phyloP scores from a whole-genome alignment of 345 rosid genomes.

The Pistacia atlantica region DNA sequence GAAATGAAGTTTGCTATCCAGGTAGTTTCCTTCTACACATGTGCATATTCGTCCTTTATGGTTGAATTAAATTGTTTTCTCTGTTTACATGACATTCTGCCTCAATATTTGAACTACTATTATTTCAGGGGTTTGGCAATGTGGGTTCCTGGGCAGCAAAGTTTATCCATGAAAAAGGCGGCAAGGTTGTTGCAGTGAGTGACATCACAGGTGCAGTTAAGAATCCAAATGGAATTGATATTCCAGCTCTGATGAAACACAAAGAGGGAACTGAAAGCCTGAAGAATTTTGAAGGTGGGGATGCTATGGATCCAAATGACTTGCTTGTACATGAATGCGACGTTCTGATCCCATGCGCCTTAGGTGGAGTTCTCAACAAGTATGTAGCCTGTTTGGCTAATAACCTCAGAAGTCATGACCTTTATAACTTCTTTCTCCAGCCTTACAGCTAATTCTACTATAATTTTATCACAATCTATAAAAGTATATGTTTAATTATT shows the following conservation, averaged over 20 bases:
- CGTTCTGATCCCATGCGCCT: constrained; percentile 42
- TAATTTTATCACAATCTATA: no score
- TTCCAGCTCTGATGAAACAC: constrained; percentile 50
- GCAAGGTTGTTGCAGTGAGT: constrained; percentile 68
- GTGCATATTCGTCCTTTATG: background rate
- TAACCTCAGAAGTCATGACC: background rate
- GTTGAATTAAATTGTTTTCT: background rate
- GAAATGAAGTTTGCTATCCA: constrained; percentile 42
- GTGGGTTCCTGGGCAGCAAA: constrained; percentile 92
- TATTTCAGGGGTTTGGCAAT: constrained; percentile 84
- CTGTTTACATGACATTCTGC: background rate
- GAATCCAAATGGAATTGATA: constrained; percentile 67
- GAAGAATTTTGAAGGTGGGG: constrained; percentile 35
- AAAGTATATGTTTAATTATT: background rate
- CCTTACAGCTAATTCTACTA: background rate
- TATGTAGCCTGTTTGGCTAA: background rate
- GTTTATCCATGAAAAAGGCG: constrained; percentile 80
- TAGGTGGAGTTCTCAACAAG: constrained; percentile 47
- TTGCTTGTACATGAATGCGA: constrained; percentile 41
- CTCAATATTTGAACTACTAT: background rate
- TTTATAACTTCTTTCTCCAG: background rate
- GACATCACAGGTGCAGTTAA: constrained; percentile 44
- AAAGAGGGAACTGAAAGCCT: constrained; percentile 25
- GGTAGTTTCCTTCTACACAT: constrained; percentile 15
- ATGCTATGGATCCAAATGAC: constrained; percentile 32